Base-by-base conservation (phyloP, 352 stramenopile species). In the Globisporangium yorkense region DNA sequence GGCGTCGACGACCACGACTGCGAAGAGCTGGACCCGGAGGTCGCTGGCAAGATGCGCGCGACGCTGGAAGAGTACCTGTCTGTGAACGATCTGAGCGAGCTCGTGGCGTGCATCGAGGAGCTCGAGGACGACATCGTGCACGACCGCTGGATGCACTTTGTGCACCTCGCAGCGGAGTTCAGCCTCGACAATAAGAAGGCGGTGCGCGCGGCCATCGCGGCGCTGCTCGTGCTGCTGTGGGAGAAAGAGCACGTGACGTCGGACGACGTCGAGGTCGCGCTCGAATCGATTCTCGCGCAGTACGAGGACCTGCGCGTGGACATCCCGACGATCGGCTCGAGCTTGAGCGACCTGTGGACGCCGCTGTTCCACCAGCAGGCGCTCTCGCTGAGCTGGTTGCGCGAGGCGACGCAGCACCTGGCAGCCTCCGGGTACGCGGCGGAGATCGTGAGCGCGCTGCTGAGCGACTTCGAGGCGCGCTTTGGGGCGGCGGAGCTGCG, bases 21-120 rank as follows among this genome's bases (percentile, higher is more conserved):
- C 10, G 68, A 77, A 16, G 80, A 84, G 31, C 55, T 92, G 0
- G 80, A 89, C 40, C 74, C 81, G 2, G 78, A 92, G 16, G 57
- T 76, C 33, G 77, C 80, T 8, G 59, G 55, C 13, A 90, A 88
- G 57, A 74, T 95, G 71, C 71, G 77, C 29, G 84, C 61, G 51
- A 92, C 79, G 2, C 56, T 95, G 8, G 75, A 91, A 27, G 86
- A 95, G 67, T 95, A 88, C 37, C 44, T 95, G 8, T 76, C 72
- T 1, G 71, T 90, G 15, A 88, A 89, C 40, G 86, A 95, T 37
- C 58, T 91, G 6, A 63, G 69, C 27, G 86, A 95, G 62, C 65
- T 92, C 29, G 78, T 91, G 53, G 67, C 74, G 29, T 95, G 86
- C 56, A 71, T 94, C 12, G 64, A 90, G 9, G 86, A 95, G 54